Evolutionary conservation across 2,329 filamentous ascomycete genomes (phyloP), one percentile per base, ranked within the genome.

Genomic region (Aureobasidium namibiae): DNA sequence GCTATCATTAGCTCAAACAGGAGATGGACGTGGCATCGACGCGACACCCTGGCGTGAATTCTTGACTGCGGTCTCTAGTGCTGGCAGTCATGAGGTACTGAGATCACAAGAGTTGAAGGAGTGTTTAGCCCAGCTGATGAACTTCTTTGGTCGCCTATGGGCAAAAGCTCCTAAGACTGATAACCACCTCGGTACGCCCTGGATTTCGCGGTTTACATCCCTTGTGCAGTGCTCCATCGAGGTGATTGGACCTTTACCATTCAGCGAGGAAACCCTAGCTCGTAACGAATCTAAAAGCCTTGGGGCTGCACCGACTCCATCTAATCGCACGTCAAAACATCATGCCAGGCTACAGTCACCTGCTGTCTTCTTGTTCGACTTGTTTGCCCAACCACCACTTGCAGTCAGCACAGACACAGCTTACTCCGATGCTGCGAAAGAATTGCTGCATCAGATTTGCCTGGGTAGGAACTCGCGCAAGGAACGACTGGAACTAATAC

Each of bases 61-160:
- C 13, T 77, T 89, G 44, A 74, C 77, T 3, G 82, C 86, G 1
- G 76, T 91, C 26, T 81, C 84, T 2, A 80, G 82, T 50, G 88
- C 88, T 39, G 86, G 86, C 24, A 81, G 80, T 42, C 95, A 96
- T 72, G 94, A 99, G 72, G 87, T 99, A 65, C 95, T 92, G 66
- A 86, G 92, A 7, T 91, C 90, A 0, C 82, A 82, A 13, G 92
- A 97, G 62, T 89, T 91, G 1, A 88, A 89, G 67, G 82, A 85
- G 62, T 92, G 92, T 61, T 80, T 96, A 62, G 86, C 88, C 23
- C 80, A 83, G 42, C 79, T 91, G 23, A 80, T 92, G 52, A 84
- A 84, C 42, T 73, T 91, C 23, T 74, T 96, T 7, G 81, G 84
- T 50, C 82, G 80, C 26, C 72, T 92, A 2, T 95, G 91, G 90